Evolutionary conservation across 257 asterid genomes (phyloP).

Genomic region (Coffea eugenioides): DNA sequence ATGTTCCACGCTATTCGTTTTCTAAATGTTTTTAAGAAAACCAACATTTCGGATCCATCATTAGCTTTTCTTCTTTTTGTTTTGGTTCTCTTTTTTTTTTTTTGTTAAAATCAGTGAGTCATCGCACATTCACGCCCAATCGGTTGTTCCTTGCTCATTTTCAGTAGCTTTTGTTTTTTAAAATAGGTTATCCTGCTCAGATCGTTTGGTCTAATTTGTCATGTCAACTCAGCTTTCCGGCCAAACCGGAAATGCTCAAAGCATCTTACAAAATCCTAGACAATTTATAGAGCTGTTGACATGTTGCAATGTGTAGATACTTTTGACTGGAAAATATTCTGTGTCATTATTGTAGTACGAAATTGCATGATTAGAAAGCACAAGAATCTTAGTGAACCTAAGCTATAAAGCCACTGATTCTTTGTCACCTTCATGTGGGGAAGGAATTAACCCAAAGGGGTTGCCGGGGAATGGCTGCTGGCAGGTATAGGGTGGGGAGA

Average conservation of each 20-base stretch:
- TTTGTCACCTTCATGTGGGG: slow-evolving; percentile 5
- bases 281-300: neutral
- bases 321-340: neutral
- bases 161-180: no score
- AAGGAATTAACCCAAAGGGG: neutral
- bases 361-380: slow-evolving; percentile 7
- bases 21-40: no score
- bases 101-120: no score
- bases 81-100: no score
- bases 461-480: no score
- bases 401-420: neutral
- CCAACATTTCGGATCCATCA: no score
- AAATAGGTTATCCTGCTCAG: no score
- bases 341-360: neutral
- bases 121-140: no score
- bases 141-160: no score
- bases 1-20: no score
- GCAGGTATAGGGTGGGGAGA: neutral
- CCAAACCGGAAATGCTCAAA: no score
- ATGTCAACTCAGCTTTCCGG: neutral
- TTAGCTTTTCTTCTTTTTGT: no score
- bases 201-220: neutral
- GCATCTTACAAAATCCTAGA: neutral
- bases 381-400: neutral
- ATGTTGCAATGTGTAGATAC: neutral